These are phyloP conservation scores for Hysterangium stoloniferum DNA, from an alignment of 768 basidiomycete species.

Conservation along the genomic window DNA sequence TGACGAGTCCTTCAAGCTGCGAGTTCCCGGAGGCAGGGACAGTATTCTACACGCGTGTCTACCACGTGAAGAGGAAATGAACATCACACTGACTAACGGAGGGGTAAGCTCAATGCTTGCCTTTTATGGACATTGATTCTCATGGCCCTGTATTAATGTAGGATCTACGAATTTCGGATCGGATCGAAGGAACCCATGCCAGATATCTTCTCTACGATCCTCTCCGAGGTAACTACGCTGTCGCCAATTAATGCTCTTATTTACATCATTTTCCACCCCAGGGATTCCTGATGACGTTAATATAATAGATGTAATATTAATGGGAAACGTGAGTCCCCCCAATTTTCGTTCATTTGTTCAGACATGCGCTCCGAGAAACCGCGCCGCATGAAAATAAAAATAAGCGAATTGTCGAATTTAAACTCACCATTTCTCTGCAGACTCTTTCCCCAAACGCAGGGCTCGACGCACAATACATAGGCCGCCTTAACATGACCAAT, in stretches of 20 bases:
- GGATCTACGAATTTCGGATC: slow-evolving; percentile 5
- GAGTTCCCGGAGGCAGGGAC: not conserved
- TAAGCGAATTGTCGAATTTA: too few species aligned
- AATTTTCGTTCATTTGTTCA: not conserved
- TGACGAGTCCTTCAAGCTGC: not conserved
- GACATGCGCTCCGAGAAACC: too few species aligned
- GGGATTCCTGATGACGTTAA: not conserved
- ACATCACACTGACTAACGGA: not conserved
- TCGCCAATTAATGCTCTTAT: not conserved
- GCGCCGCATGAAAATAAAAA: too few species aligned
- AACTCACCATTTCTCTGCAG: not conserved
- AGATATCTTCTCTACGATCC: not conserved
- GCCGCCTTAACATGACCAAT: not conserved
- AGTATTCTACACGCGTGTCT: slow-evolving; percentile 1
- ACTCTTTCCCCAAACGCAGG: not conserved
- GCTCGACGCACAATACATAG: not conserved
- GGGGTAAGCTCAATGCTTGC: not conserved
- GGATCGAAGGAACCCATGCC: not conserved
- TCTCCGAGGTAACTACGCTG: not conserved
- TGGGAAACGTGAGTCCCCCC: not conserved
- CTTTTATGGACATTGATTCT: not conserved
- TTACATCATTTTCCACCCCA: not conserved
- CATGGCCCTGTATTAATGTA: not conserved
- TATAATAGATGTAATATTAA: not conserved
- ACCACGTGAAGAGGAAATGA: not conserved